Base-by-base conservation (phyloP, 2,329 filamentous ascomycete genomes). In the Escovopsis sp. region DNA sequence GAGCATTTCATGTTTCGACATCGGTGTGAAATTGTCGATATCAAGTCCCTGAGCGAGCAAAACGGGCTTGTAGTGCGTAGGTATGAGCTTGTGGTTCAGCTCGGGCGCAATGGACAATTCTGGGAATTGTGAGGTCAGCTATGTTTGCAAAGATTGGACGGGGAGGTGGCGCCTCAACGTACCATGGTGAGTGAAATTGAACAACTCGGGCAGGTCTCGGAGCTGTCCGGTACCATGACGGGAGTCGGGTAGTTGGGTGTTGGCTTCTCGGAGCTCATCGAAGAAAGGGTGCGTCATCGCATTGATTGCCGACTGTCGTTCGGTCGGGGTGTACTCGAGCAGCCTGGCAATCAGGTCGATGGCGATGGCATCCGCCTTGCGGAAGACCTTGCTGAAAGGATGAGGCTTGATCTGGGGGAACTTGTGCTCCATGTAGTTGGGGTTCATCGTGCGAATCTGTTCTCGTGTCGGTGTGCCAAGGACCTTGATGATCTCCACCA, bases 371-470 rank as follows among this genome's bases (percentile, higher is more conserved):
- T 94, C 85, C 38, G 90, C 90, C 72, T 92, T 94, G 48, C 90
- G 79, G 73, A 98, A 96, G 37, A 98, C 90, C 73, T 96, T 96
- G 65, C 82, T 92, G 70, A 98, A 98, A 19, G 90, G 90, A 54
- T 98, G 90, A 39, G 90, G 90, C 68, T 98, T 98, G 67, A 98
- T 98, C 61, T 98, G 90, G 33, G 90, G 90, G 62, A 98, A 98
- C 66, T 96, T 96, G 67, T 98, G 90, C 65, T 98, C 90, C 90
- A 98, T 98, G 63, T 98, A 98, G 62, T 98, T 98, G 40, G 90
- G 90, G 62, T 98, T 98, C 90, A 98, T 98, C 45, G 90, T 98
- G 48, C 90, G 83, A 53, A 98, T 98, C 61, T 98, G 90, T 58
- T 98, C 90, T 45, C 90, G 75, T 26, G 90, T 96, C 14, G 90